Base-by-base conservation (phyloP, 2,329 filamentous ascomycete genomes). In the Aureobasidium uvarum region DNA sequence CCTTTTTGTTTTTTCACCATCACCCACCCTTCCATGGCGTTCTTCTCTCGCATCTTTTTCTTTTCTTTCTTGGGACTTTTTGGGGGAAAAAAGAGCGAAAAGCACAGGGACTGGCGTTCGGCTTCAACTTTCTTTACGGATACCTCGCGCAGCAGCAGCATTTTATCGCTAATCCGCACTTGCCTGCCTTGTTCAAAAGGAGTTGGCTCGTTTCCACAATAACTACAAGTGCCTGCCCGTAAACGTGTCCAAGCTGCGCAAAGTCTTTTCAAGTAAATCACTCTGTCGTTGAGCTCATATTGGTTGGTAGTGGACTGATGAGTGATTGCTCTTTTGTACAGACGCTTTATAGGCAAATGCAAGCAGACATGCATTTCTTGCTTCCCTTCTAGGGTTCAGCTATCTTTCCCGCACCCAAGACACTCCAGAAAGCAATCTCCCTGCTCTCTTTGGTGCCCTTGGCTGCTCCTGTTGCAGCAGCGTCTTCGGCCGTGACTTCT, bases 341-440 rank as follows among this genome's bases (percentile, higher is more conserved):
- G 28, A 28, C 28, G n/a, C 5, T 5, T n/a, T 31, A 51, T 28
- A 51, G 48, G 16, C 52, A 56, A 28, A 25, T 36, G 20, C 36
- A 56, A n/a, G 36, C 41, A 18, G n/a, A 18, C 13, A 2, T 39
- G 36, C 52, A 56, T 16, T n/a, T 56, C 33, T 39, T 36, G 18
- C 43, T 46, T 48, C 41, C 56, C 43, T 60, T 45, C 43, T 48
- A 60, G 18, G 43, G 43, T 36, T 52, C 63, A 50, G 46, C 85
- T 72, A 98, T 95, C 72, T 87, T 87, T 11, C 95, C 95, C 66
- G 96, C 85, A 3, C 94, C 94, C 41, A 98, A 81, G 23, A 96
- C 92, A 79, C 91, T 92, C 95, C 95, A 99, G 78, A 96, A 98
- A 64, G 92, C 92, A 77, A 98, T 79, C 75, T 98, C 95, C 73